phyloP scores from a whole-genome alignment of 2,329 filamentous ascomycete genomes.

The Phaeosphaeria sp. region DNA sequence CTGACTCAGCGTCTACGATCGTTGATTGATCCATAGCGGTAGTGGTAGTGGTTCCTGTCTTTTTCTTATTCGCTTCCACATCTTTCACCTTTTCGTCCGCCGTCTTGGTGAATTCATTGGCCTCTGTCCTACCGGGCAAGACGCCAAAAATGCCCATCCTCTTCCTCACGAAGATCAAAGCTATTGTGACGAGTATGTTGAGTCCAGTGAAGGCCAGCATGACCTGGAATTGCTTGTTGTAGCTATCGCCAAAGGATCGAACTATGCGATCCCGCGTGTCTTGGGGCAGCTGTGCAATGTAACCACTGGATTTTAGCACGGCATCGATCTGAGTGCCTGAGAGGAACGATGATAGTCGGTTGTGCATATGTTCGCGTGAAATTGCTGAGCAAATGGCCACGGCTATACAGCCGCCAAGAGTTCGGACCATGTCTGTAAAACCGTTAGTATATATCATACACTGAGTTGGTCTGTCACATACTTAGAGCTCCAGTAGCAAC shows the following conservation, averaged over 20 bases:
- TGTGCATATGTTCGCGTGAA: conserved; percentile 18
- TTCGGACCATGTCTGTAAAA: conserved; percentile 33
- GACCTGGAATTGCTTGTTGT: conserved; percentile 41
- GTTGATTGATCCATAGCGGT: neutral
- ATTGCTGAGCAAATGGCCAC: conserved; percentile 41
- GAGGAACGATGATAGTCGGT: conserved; percentile 26
- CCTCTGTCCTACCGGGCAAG: conserved; percentile 25
- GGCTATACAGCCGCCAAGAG: conserved; percentile 38
- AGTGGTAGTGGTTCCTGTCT: neutral
- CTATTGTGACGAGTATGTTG: conserved; percentile 30
- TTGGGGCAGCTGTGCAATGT: conserved; percentile 22
- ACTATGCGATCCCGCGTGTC: conserved; percentile 22
- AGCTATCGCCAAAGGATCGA: conserved; percentile 35
- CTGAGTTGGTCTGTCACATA: neutral
- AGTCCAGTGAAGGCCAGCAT: conserved; percentile 33
- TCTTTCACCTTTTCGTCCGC: conserved; percentile 6
- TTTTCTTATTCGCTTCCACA: neutral
- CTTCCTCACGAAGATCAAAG: conserved; percentile 29
- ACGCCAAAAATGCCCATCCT: conserved; percentile 21
- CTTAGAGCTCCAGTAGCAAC: conserved; percentile 37
- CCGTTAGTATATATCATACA: neutral
- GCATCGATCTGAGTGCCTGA: conserved; percentile 25
- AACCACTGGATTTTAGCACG: conserved; percentile 25
- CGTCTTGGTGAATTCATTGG: conserved; percentile 31
- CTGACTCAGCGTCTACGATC: neutral